Conservation (phyloP, 208 protist species). For the Wallacemonas sp. region DNA sequence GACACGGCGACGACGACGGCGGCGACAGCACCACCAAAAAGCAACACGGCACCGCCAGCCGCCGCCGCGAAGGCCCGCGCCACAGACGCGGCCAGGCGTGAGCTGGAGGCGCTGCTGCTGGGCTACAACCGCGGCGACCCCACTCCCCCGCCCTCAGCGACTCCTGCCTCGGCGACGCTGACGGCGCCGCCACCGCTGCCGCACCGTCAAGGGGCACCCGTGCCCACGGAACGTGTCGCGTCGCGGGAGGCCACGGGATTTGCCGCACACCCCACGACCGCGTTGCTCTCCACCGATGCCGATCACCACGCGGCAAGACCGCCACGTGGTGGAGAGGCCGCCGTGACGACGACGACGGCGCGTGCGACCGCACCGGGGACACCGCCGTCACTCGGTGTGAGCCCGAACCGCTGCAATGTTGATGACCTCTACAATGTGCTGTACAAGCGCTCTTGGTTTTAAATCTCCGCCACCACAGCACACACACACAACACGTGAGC, state of each 20-base stretch:
- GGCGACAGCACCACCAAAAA: neutral
- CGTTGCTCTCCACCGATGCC: too few relatives aligned
- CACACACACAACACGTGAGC: too few relatives aligned
- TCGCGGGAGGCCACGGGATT: too few relatives aligned
- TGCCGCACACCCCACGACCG: too few relatives aligned
- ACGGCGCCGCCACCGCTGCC: neutral
- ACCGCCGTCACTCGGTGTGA: too few relatives aligned
- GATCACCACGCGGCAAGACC: too few relatives aligned
- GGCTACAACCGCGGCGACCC: neutral
- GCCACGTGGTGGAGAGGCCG: too few relatives aligned
- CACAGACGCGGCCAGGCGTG: neutral
- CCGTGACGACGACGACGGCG: too few relatives aligned
- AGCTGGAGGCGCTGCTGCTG: constrained; percentile 14
- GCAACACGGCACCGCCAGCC: neutral
- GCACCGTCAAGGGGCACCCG: too few relatives aligned
- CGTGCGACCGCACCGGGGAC: too few relatives aligned
- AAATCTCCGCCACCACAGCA: neutral
- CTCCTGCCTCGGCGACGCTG: neutral
- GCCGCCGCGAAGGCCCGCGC: neutral
- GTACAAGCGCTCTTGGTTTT: constrained; percentile 11
- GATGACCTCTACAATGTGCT: constrained; percentile 14
- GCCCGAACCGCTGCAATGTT: neutral
- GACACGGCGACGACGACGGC: neutral
- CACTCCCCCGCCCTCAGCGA: neutral
- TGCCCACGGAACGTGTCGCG: too few relatives aligned